A percentile compares a stretch with the other conserved stretches of the same genome.
Evolutionary conservation across 495 filamentous ascomycete species (phyloP).

Genomic region (Daldinia bambusicola): DNA sequence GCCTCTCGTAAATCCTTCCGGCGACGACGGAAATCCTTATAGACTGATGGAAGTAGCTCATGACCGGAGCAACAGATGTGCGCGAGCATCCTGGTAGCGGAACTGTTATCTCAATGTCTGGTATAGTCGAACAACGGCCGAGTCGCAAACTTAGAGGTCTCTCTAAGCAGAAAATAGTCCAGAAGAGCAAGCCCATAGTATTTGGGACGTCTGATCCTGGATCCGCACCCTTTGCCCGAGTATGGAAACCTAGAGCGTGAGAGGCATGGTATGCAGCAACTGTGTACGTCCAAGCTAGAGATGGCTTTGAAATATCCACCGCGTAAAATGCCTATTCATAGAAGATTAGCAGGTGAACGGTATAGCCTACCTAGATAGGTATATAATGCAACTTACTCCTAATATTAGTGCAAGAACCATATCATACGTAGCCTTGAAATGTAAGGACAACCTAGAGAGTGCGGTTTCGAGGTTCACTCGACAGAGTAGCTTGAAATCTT

Average conservation of each 20-base stretch:
- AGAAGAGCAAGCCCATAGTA: not conserved
- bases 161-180: not conserved
- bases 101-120: not conserved
- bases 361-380: too few species aligned
- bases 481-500: not conserved
- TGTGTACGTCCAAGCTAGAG: not conserved
- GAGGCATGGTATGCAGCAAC: not conserved
- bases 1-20: not conserved
- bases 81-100: not conserved
- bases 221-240: not conserved
- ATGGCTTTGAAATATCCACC: not conserved
- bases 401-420: not conserved
- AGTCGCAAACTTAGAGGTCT: not conserved
- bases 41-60: not conserved
- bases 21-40: not conserved
- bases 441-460: not conserved
- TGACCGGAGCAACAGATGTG: not conserved
- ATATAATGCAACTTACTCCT: not conserved
- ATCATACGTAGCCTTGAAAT: not conserved
- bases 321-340: not conserved
- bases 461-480: not conserved
- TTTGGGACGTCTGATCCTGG: not conserved
- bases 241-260: slow-evolving; percentile 1
- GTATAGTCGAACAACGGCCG: not conserved
- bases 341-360: not conserved